phyloP scores from a whole-genome alignment of 208 protist species.

The Endotrypanum monterogeii region DNA sequence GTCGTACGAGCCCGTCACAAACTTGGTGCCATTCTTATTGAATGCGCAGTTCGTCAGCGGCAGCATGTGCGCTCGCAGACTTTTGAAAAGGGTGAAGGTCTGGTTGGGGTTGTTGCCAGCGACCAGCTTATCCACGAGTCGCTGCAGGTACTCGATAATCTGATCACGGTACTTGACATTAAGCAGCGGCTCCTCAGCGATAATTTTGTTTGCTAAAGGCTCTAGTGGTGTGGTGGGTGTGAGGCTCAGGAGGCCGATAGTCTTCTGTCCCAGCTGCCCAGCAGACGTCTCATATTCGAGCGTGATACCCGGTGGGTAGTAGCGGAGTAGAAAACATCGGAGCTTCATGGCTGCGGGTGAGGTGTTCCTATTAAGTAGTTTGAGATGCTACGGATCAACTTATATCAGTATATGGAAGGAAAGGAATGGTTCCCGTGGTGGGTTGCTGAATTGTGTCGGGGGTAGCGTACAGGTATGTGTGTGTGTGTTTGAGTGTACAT shows the following conservation, averaged over 20 bases:
- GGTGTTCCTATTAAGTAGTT: not conserved
- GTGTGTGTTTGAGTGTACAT: not conserved
- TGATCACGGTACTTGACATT: conserved; percentile 71
- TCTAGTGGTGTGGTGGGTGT: conserved; percentile 85
- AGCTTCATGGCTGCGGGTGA: conserved; percentile 76
- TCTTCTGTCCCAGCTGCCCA: conserved; percentile 84
- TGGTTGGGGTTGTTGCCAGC: conserved; percentile 69
- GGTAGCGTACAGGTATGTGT: not conserved
- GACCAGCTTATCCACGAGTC: conserved; percentile 88
- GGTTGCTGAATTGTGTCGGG: too few species aligned
- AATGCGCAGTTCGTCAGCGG: conserved; percentile 97
- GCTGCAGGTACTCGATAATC: conserved; percentile 82
- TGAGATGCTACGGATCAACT: too few species aligned
- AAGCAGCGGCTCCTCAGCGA: conserved; percentile 91
- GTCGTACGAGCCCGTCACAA: conserved; percentile 96
- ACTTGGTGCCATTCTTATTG: conserved; percentile 95
- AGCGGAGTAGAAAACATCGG: conserved; percentile 93
- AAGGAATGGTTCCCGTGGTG: too few species aligned
- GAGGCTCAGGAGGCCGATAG: conserved; percentile 92
- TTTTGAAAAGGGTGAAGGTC: conserved; percentile 95
- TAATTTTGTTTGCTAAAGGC: conserved; percentile 80
- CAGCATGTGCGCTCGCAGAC: conserved; percentile 95
- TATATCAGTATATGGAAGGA: too few species aligned
- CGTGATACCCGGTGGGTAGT: conserved; percentile 95
- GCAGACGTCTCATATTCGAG: conserved; percentile 90